These are phyloP conservation scores for Kluyveromyces wickerhamii DNA, from an alignment of 805 yeast species.

Conservation along the genomic window DNA sequence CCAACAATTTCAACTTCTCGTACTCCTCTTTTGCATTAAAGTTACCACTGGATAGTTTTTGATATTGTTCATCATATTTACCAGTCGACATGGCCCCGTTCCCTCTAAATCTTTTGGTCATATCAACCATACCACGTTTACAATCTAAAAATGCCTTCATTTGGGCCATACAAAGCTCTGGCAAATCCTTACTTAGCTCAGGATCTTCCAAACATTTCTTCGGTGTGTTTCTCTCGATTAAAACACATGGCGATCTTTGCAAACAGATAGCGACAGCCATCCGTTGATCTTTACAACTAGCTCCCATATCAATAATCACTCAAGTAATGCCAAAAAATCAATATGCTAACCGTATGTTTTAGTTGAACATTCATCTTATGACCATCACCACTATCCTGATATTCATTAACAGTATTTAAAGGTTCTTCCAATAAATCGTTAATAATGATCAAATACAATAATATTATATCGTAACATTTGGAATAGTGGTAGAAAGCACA, in stretches of 20 bases:
- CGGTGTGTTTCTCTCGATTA: constrained; percentile 83
- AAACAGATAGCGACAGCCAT: constrained; percentile 93
- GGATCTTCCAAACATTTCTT: constrained; percentile 81
- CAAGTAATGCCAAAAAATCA: too few relatives aligned
- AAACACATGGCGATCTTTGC: constrained; percentile 93
- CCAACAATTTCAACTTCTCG: constrained; percentile 55
- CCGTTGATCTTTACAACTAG: constrained; percentile 89
- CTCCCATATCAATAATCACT: too few relatives aligned
- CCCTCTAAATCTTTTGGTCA: constrained; percentile 86
- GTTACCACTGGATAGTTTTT: constrained; percentile 68
- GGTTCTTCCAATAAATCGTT: too few relatives aligned
- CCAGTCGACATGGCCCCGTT: constrained; percentile 93
- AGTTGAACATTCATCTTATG: too few relatives aligned
- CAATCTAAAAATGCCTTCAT: constrained; percentile 84
- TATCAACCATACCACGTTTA: constrained; percentile 82
- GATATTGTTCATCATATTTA: constrained; percentile 80
- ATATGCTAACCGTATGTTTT: too few relatives aligned
- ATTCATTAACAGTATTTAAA: too few relatives aligned
- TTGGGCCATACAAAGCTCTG: constrained; percentile 81
- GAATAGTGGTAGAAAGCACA: too few relatives aligned
- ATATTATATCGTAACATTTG: too few relatives aligned
- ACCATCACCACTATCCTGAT: too few relatives aligned
- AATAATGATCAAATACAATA: too few relatives aligned
- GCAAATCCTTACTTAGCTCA: constrained; percentile 63
- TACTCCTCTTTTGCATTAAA: constrained; percentile 78